A percentile compares a stretch with the other conserved stretches of the same genome.
These are phyloP conservation scores for Globisporangium barbulae DNA, from an alignment of 352 stramenopile species.

Conservation along the genomic window DNA sequence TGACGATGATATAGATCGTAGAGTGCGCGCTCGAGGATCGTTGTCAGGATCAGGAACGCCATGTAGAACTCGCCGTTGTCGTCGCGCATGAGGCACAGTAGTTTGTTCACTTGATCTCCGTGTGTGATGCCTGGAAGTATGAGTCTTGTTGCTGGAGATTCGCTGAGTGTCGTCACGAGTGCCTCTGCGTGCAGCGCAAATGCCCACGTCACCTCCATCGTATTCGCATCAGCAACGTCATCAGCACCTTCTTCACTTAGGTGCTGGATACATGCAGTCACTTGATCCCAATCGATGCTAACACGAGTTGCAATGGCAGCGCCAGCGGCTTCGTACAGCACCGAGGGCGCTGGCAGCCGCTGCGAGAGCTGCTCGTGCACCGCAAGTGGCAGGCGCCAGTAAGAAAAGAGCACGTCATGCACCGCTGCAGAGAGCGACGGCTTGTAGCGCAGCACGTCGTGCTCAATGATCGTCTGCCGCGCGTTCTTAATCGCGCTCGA, in stretches of 20 bases:
- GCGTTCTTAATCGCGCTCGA: background rate
- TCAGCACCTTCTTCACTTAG: background rate
- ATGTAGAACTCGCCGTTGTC: constrained; percentile 50
- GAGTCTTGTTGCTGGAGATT: background rate
- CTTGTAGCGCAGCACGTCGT: constrained; percentile 5
- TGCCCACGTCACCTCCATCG: constrained; percentile 34
- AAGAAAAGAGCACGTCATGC: constrained; percentile 43
- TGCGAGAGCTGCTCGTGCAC: constrained; percentile 15
- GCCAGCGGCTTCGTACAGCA: constrained; percentile 10
- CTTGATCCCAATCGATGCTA: constrained; percentile 22
- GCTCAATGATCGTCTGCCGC: constrained; percentile 6
- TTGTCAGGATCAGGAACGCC: constrained; percentile 51
- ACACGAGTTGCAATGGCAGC: background rate
- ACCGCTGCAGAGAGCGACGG: constrained; percentile 49
- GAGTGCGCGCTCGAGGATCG: constrained; percentile 54
- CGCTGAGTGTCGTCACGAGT: background rate
- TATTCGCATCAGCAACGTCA: constrained; percentile 6
- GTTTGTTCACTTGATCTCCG: constrained; percentile 19
- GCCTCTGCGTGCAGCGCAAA: constrained; percentile 37
- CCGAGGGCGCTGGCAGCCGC: constrained; percentile 18
- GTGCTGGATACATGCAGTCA: constrained; percentile 17
- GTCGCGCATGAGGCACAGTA: constrained; percentile 23
- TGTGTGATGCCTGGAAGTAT: constrained; percentile 5
- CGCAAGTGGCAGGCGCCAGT: constrained; percentile 34
- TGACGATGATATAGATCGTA: constrained; percentile 49